Conservation (phyloP, 495 filamentous ascomycete genomes). For the Tuber melanosporum region DNA sequence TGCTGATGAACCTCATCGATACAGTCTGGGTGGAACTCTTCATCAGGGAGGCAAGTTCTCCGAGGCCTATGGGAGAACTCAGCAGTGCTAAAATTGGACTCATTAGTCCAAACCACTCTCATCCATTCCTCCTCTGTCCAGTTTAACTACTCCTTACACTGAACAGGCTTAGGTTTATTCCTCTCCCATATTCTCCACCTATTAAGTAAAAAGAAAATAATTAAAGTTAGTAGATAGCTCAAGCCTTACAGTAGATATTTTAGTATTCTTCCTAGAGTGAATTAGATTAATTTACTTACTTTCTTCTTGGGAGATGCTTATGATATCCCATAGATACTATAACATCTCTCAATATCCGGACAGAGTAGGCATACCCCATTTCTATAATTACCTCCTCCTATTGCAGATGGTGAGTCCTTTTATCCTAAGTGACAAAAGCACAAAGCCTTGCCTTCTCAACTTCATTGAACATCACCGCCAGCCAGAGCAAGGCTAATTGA, state of each 20-base stretch:
- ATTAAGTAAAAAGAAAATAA: no score
- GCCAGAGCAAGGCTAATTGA: neutral
- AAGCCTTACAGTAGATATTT: no score
- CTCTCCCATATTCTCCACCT: neutral
- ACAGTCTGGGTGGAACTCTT: no score
- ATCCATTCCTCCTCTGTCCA: constrained; percentile 19
- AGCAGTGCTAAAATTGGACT: constrained; percentile 16
- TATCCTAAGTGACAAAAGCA: constrained; percentile 5
- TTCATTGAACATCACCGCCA: neutral
- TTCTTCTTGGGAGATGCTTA: neutral
- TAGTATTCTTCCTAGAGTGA: no score
- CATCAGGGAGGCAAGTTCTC: no score
- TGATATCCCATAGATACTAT: no score
- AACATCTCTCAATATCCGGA: neutral
- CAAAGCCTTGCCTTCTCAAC: neutral
- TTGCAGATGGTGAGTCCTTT: constrained; percentile 3
- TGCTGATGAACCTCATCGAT: no score
- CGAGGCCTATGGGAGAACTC: constrained; percentile 9
- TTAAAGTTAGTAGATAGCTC: no score
- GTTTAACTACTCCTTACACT: neutral
- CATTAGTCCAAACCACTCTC: constrained; percentile 18
- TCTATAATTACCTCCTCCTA: constrained; percentile 19
- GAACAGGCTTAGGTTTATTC: constrained; percentile 1
- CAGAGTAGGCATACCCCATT: constrained; percentile 11
- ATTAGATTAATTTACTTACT: neutral